Evolutionary conservation across 2,329 filamentous ascomycete genomes (phyloP).

Genomic region (Cordyceps fumosorosea): DNA sequence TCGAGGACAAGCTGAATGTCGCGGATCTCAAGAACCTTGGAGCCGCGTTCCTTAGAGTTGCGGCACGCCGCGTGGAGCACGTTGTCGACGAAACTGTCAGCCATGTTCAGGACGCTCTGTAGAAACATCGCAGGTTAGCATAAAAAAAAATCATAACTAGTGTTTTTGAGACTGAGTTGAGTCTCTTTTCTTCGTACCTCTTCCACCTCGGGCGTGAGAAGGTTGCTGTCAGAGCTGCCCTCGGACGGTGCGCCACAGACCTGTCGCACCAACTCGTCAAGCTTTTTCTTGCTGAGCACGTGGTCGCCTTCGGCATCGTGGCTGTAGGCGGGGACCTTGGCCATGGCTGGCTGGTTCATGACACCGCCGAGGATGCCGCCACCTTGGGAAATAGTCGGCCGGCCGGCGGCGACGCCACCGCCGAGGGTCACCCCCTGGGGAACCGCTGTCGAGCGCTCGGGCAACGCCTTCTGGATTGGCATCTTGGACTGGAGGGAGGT

Average conservation of each 20-base stretch:
- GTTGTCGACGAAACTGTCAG: constrained; percentile 91
- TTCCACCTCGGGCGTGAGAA: constrained; percentile 86
- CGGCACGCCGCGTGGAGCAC: constrained; percentile 82
- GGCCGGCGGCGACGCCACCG: constrained; percentile 54
- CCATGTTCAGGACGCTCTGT: constrained; percentile 78
- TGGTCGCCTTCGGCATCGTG: constrained; percentile 89
- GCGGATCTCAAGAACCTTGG: constrained; percentile 81
- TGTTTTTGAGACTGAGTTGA: background rate
- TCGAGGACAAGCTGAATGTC: constrained; percentile 79
- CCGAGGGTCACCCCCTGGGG: constrained; percentile 67
- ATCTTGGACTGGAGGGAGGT: constrained; percentile 54
- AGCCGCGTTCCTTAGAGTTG: constrained; percentile 87
- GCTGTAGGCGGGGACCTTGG: constrained; percentile 74
- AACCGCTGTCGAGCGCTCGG: constrained; percentile 57
- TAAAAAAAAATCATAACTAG: background rate
- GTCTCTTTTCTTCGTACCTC: constrained; percentile 53
- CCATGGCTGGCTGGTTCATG: constrained; percentile 79
- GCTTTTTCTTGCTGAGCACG: constrained; percentile 94
- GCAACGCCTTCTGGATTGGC: constrained; percentile 75
- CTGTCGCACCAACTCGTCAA: constrained; percentile 90
- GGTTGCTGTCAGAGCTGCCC: constrained; percentile 60
- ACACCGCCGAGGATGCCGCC: constrained; percentile 71
- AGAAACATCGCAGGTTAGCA: background rate
- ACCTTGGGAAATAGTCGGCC: constrained; percentile 80
- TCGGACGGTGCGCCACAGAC: constrained; percentile 77